These are phyloP conservation scores for Penicillium olsonii DNA, from an alignment of 2,329 filamentous ascomycete species.

Conservation along the genomic window DNA sequence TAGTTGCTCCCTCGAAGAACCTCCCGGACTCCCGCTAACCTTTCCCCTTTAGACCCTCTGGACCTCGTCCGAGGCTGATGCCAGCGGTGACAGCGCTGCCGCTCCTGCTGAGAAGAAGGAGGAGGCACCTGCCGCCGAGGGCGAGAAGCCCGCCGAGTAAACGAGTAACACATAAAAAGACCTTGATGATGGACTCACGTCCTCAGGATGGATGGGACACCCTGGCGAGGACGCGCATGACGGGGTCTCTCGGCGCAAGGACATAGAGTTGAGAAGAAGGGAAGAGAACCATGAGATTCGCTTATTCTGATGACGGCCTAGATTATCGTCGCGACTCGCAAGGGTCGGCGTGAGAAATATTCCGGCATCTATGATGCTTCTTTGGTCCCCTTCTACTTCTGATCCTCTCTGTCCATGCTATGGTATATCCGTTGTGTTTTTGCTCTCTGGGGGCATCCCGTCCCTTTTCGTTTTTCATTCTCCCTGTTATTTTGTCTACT, in stretches of 20 bases:
- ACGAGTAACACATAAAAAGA: constrained; percentile 33
- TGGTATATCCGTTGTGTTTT: constrained; percentile 13
- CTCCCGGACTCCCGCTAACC: not conserved
- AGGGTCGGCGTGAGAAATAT: constrained; percentile 10
- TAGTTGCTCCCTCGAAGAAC: constrained; percentile 36
- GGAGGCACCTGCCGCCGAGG: constrained; percentile 43
- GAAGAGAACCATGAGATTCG: constrained; percentile 7
- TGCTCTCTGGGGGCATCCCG: constrained; percentile 10
- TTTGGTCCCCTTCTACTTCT: constrained; percentile 7
- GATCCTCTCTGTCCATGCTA: constrained; percentile 7
- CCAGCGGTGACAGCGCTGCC: constrained; percentile 58
- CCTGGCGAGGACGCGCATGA: constrained; percentile 18
- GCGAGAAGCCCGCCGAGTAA: constrained; percentile 49
- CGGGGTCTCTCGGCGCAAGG: constrained; percentile 14
- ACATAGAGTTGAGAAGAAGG: constrained; percentile 15
- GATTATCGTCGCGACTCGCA: constrained; percentile 12
- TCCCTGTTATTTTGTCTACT: constrained; percentile 32
- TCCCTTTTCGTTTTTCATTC: constrained; percentile 25
- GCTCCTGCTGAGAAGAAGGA: constrained; percentile 45
- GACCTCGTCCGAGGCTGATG: constrained; percentile 98
- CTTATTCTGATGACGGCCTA: constrained; percentile 8
- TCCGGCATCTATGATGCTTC: constrained; percentile 2
- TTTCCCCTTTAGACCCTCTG: constrained; percentile 77
- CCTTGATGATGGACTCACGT: constrained; percentile 36
- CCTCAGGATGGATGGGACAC: constrained; percentile 25